Conservation (phyloP, 352 stramenopile genomes). For the Aphanomyces cochlioides region DNA sequence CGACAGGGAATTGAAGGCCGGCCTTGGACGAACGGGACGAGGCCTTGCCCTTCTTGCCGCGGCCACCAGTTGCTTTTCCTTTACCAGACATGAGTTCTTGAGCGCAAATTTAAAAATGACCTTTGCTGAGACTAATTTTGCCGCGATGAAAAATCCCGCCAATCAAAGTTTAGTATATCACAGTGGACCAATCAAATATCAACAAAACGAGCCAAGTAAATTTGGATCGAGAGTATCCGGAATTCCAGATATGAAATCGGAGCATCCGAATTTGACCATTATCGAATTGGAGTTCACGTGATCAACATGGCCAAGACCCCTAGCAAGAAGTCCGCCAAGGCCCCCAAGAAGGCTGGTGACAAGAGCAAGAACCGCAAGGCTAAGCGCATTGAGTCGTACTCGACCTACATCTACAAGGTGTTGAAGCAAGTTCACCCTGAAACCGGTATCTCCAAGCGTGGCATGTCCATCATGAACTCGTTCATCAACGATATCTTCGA, state of each 20-base stretch:
- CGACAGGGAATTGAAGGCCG: slow-evolving; percentile 93
- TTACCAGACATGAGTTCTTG: slow-evolving; percentile 65
- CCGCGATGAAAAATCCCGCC: slow-evolving; percentile 18
- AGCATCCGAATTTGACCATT: background rate
- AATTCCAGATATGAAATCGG: background rate
- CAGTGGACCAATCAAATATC: slow-evolving; percentile 1
- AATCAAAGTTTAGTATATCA: slow-evolving; percentile 18
- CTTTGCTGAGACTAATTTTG: slow-evolving; percentile 8
- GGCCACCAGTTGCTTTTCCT: slow-evolving; percentile 64
- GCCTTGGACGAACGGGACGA: slow-evolving; percentile 82
- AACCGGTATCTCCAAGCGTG: slow-evolving; percentile 96
- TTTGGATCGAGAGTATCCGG: slow-evolving; percentile 7
- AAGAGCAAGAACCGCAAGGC: slow-evolving; percentile 74
- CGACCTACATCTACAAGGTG: slow-evolving; percentile 92
- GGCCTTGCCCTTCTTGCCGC: slow-evolving; percentile 67
- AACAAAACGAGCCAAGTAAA: background rate
- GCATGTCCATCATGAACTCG: slow-evolving; percentile 99
- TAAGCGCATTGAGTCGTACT: slow-evolving; percentile 87
- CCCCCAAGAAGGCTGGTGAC: slow-evolving; percentile 60
- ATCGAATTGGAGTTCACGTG: slow-evolving; percentile 28
- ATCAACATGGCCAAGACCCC: slow-evolving; percentile 92
- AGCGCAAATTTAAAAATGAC: slow-evolving; percentile 28
- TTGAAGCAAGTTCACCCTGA: slow-evolving; percentile 95
- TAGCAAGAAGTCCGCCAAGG: slow-evolving; percentile 90
- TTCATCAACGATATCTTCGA: slow-evolving; percentile 99